A percentile compares a stretch with the other conserved stretches of the same genome.
These are phyloP conservation scores for Pyricularia pennisetigena DNA, from an alignment of 2,329 filamentous ascomycete genomes.

Conservation along the genomic window DNA sequence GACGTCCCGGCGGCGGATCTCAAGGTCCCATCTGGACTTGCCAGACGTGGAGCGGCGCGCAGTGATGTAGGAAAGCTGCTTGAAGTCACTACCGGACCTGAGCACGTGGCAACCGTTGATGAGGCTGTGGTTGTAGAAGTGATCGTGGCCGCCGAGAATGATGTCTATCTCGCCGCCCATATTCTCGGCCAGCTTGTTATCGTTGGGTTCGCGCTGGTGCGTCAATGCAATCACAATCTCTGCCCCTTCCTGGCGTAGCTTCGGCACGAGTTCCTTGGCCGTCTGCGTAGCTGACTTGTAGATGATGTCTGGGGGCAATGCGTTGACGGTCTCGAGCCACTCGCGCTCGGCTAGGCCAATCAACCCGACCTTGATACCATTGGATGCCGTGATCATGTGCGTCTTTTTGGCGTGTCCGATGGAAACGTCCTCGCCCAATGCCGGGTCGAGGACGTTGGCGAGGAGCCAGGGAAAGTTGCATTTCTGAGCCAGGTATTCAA, in stretches of 20 bases:
- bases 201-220: slow-evolving; percentile 82
- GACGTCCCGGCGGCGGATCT: slow-evolving; percentile 66
- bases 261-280: slow-evolving; percentile 64
- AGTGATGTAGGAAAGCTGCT: slow-evolving; percentile 83
- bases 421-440: slow-evolving; percentile 62
- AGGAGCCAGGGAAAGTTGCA: slow-evolving; percentile 86
- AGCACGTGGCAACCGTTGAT: slow-evolving; percentile 75
- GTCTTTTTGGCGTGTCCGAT: slow-evolving; percentile 70
- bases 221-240: slow-evolving; percentile 77
- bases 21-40: slow-evolving; percentile 57
- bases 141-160: slow-evolving; percentile 81
- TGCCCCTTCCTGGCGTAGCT: slow-evolving; percentile 64
- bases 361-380: slow-evolving; percentile 77
- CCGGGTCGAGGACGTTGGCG: slow-evolving; percentile 80
- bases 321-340: slow-evolving; percentile 85
- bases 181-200: slow-evolving; percentile 72
- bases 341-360: slow-evolving; percentile 81
- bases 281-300: slow-evolving; percentile 72
- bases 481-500: slow-evolving; percentile 59
- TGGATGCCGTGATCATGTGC: slow-evolving; percentile 66
- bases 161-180: slow-evolving; percentile 70
- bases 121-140: slow-evolving; percentile 71
- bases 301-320: slow-evolving; percentile 68
- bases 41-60: slow-evolving; percentile 46
- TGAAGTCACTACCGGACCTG: slow-evolving; percentile 86